These are phyloP conservation scores for Talaromyces wortmannii DNA, from an alignment of 495 filamentous ascomycete genomes.

Conservation along the genomic window DNA sequence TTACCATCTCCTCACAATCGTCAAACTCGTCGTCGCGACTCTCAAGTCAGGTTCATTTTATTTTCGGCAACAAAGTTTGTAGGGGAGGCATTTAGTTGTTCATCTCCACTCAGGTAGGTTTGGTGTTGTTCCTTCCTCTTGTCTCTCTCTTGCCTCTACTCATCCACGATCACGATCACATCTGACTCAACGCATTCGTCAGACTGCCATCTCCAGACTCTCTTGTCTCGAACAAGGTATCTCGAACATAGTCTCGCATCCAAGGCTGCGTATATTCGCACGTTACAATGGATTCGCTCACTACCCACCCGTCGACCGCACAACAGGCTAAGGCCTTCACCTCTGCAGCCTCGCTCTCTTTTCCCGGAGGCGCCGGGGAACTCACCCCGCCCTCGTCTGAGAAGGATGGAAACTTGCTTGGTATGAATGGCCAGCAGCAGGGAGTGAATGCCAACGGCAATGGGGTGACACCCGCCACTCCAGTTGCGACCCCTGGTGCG, in stretches of 20 bases:
- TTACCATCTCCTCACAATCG: neutral
- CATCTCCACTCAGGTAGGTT: slow-evolving; percentile 76
- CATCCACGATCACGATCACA: neutral
- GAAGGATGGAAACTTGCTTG: slow-evolving; percentile 46
- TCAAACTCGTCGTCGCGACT: neutral
- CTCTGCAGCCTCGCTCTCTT: slow-evolving; percentile 80
- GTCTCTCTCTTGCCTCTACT: neutral
- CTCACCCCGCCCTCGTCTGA: slow-evolving; percentile 69
- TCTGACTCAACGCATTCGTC: slow-evolving; percentile 4
- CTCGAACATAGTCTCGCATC: slow-evolving; percentile 1
- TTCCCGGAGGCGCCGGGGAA: slow-evolving; percentile 75
- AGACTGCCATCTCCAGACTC: slow-evolving; percentile 6
- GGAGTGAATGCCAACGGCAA: slow-evolving; percentile 61
- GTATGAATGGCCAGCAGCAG: slow-evolving; percentile 52
- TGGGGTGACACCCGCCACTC: slow-evolving; percentile 91
- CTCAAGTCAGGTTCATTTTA: slow-evolving; percentile 1
- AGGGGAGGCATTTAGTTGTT: slow-evolving; percentile 99
- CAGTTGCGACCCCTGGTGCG: slow-evolving; percentile 86
- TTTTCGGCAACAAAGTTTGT: slow-evolving; percentile 21
- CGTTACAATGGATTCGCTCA: slow-evolving; percentile 74
- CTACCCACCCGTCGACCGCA: slow-evolving; percentile 82
- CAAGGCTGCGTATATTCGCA: slow-evolving; percentile 13
- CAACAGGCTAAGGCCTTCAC: slow-evolving; percentile 89
- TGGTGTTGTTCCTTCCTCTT: slow-evolving; percentile 10
- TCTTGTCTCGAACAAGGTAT: neutral